These are phyloP conservation scores for Eremothecium coryli DNA, from an alignment of 1,139 yeast genomes.

Conservation along the genomic window DNA sequence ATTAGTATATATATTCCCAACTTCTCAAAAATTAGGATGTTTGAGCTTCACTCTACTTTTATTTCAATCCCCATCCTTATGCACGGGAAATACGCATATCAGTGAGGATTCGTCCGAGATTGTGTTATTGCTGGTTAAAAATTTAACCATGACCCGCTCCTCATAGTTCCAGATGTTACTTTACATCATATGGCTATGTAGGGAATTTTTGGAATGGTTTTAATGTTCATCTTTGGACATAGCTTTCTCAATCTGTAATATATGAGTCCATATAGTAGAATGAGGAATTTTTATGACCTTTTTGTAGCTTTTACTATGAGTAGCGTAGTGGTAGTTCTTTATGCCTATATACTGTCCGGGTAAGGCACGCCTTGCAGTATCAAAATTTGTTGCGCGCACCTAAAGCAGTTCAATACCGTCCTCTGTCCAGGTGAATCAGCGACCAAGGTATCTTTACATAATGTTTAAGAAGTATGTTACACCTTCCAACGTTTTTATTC, in stretches of 20 bases:
- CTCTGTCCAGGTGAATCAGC: no score
- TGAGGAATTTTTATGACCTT: constrained; percentile 1
- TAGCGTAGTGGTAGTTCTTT: no score
- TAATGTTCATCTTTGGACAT: constrained; percentile 1
- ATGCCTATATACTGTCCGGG: no score
- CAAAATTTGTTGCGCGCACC: no score
- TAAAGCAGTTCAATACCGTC: no score
- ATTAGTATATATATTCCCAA: no score
- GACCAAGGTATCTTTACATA: no score
- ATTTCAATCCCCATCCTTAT: constrained; percentile 62
- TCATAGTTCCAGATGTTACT: constrained; percentile 39
- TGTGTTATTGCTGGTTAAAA: constrained; percentile 99
- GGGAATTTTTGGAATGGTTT: constrained; percentile 37
- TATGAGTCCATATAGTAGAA: constrained; percentile 1
- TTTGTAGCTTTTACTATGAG: not conserved
- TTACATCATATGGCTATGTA: constrained; percentile 34
- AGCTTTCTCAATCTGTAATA: not conserved
- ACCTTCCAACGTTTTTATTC: not conserved
- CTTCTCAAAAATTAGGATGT: no score
- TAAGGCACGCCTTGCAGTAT: no score
- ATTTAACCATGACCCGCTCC: constrained; percentile 97
- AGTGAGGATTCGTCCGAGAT: constrained; percentile 99
- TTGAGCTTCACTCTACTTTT: not conserved
- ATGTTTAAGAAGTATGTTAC: constrained; percentile 22
- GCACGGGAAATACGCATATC: constrained; percentile 99